Base-by-base conservation (phyloP, 768 basidiomycete genomes). In the Sarcodon aspratus region DNA sequence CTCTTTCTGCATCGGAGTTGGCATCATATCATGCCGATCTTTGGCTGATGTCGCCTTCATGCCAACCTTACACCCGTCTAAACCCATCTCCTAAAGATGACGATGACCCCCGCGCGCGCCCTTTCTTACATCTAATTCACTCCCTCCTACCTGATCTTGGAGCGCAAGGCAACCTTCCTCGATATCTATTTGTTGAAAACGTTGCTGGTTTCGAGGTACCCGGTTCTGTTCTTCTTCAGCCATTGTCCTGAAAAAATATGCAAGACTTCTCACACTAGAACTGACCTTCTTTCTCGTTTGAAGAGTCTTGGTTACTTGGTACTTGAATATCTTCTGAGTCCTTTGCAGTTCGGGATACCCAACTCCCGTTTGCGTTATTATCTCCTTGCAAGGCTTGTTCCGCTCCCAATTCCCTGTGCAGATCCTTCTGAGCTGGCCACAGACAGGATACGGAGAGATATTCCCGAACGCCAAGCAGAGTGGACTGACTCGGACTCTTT, bases 361-460 rank as follows among this genome's bases (percentile, higher is more conserved):
- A 91, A 90, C 58, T 91, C 88, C 15, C 79, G 87, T 17, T 65
- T 86, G 51, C 74, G 87, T 21, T 90, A 90, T 59, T 90, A 91
- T 55, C 69, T 87, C 15, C 74, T 91, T 1, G 88, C 86, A 9
- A 83, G 77, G 54, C 63, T 63, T 33, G 51, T 54, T 12, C 69
- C 76, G 6, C 56, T 72, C 6, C 21, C 49, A 13, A 80, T 79
- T 54, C 45, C 58, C 6, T 45, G 59, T 34, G 33, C 58, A 57
- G 34, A 48, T 9, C 13, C 40, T 13, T 8, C 2, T 51, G 36
- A 43, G 45, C 46, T 37, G 33, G 50, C 54, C 4, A 52, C 54
- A 11, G 54, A 56, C 35, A 48, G 51, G 18, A 52, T 80, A 12
- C 73, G 74, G 66, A 68, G 77, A 44, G 66, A 71, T 51, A 78